Conservation (phyloP, 1,139 yeast species). For the Trichomonascaceae sp. region DNA sequence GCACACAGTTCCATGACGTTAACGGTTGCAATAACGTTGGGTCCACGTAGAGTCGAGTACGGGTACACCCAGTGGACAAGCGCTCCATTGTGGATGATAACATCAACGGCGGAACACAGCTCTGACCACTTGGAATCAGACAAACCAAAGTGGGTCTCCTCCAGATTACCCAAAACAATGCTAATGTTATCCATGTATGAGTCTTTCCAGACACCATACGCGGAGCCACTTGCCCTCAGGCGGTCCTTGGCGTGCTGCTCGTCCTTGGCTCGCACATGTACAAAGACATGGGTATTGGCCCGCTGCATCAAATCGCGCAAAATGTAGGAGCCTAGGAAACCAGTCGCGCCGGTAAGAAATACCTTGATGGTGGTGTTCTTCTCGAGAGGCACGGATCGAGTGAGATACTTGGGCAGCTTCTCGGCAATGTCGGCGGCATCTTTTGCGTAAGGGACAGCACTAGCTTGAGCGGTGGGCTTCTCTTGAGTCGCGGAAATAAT, state of each 20-base stretch:
- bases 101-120: conserved; percentile 53
- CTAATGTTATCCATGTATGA: conserved; percentile 44
- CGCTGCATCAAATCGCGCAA: conserved; percentile 60
- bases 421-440: conserved; percentile 56
- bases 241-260: conserved; percentile 61
- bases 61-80: conserved; percentile 98
- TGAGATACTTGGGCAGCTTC: conserved; percentile 32
- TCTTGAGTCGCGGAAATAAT: conserved; percentile 24
- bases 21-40: conserved; percentile 81
- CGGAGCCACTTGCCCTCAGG: conserved; percentile 59
- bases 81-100: conserved; percentile 92
- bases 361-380: conserved; percentile 38
- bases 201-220: conserved; percentile 79
- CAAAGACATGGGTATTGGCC: conserved; percentile 44
- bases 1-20: conserved; percentile 71
- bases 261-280: conserved; percentile 82
- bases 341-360: conserved; percentile 91
- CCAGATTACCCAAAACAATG: conserved; percentile 74
- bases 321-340: conserved; percentile 87
- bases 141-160: conserved; percentile 60
- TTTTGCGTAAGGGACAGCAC: conserved; percentile 42
- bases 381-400: conserved; percentile 26
- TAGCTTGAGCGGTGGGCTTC: conserved; percentile 6
- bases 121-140: conserved; percentile 41
- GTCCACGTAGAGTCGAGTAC: conserved; percentile 76